phyloP scores from a whole-genome alignment of 2,329 filamentous ascomycete genomes.

The Ophiostoma populinum region DNA sequence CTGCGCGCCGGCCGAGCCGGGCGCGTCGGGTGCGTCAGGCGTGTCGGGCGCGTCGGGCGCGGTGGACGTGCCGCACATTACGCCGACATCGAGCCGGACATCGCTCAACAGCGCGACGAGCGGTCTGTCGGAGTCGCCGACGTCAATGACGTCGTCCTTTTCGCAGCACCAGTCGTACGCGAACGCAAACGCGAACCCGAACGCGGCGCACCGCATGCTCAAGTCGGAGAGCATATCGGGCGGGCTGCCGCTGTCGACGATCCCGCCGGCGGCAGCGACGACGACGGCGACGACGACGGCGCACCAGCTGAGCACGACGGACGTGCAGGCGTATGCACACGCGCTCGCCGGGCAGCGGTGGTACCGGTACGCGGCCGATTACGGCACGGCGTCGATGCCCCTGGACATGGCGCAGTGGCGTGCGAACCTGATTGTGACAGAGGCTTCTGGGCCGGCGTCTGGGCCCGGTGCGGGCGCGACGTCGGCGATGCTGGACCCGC shows the following conservation, averaged over 20 bases:
- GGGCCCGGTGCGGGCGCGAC: not conserved
- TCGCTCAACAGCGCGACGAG: constrained; percentile 8
- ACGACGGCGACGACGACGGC: not conserved
- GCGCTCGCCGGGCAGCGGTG: constrained; percentile 4
- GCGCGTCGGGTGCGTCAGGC: too few species aligned
- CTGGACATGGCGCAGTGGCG: constrained; percentile 13
- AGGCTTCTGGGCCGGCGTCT: not conserved
- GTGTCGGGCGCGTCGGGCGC: too few species aligned
- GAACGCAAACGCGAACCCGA: too few species aligned
- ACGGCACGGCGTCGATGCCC: constrained; percentile 11
- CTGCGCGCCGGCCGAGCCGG: too few species aligned
- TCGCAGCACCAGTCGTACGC: constrained; percentile 4
- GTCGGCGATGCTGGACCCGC: not conserved
- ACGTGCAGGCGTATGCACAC: constrained; percentile 1
- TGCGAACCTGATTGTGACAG: constrained; percentile 5
- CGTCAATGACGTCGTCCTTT: constrained; percentile 5
- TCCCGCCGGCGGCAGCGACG: not conserved
- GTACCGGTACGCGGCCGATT: constrained; percentile 11
- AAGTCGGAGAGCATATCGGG: constrained; percentile 3
- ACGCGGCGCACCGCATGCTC: too few species aligned
- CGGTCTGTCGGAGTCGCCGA: constrained; percentile 4
- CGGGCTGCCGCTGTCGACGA: constrained; percentile 1
- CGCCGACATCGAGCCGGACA: constrained; percentile 10
- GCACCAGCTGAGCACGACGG: not conserved
- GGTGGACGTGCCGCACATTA: constrained; percentile 6